These are phyloP conservation scores for Naganishia vishniacii DNA, from an alignment of 768 basidiomycete genomes.

Conservation along the genomic window DNA sequence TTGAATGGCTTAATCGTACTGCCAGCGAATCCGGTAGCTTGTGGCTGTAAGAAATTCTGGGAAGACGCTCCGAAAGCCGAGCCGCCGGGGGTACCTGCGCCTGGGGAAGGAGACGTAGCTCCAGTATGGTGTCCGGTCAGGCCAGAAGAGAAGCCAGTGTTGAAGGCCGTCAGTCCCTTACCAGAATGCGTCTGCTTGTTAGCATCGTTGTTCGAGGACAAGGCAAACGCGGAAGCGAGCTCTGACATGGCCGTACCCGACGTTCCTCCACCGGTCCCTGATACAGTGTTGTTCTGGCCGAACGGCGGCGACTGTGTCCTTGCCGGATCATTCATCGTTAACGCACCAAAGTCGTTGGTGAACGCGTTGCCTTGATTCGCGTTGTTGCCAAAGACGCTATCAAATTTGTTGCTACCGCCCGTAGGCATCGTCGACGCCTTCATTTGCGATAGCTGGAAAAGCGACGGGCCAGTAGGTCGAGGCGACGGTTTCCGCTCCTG, in stretches of 20 bases:
- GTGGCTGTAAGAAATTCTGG: conserved; percentile 51
- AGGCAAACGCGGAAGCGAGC: conserved; percentile 41
- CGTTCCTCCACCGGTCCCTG: background rate
- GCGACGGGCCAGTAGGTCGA: conserved; percentile 18
- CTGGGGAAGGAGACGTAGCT: conserved; percentile 13
- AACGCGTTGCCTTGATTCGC: background rate
- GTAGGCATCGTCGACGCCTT: conserved; percentile 8
- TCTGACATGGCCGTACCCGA: conserved; percentile 33
- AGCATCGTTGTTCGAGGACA: conserved; percentile 9
- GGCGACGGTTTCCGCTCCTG: conserved; percentile 11
- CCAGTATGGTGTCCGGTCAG: conserved; percentile 24
- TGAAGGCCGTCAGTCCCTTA: conserved; percentile 28
- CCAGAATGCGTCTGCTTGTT: background rate
- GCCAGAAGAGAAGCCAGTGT: background rate
- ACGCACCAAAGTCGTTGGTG: conserved; percentile 31
- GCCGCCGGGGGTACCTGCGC: conserved; percentile 1
- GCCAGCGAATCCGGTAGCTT: conserved; percentile 57
- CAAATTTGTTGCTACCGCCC: background rate
- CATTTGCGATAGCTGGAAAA: conserved; percentile 34
- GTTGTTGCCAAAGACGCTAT: conserved; percentile 8
- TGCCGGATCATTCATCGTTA: background rate
- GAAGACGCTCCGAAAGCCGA: conserved; percentile 51
- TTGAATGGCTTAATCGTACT: conserved; percentile 67
- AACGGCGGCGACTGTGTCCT: background rate
- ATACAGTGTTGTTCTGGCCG: conserved; percentile 3